A percentile compares a stretch with the other conserved stretches of the same genome.
Evolutionary conservation across 257 asterid genomes (phyloP).

Genomic region (Paraleonurus japonicus): DNA sequence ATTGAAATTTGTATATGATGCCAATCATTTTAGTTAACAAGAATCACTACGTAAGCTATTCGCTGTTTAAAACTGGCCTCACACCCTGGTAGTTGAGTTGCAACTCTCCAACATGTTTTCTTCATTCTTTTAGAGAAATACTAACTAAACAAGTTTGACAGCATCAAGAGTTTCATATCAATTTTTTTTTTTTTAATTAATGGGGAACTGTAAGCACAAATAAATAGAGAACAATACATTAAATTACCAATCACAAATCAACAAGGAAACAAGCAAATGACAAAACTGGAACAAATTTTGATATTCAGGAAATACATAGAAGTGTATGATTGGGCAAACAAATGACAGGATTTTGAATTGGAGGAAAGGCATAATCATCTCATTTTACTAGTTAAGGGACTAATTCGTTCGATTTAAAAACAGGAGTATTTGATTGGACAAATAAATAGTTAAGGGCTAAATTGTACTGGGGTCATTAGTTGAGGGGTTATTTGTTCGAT

Average conservation of each 20-base stretch:
- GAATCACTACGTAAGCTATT: neutral
- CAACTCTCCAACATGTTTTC: neutral
- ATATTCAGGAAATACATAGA: constrained; percentile 10
- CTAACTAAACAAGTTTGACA: neutral
- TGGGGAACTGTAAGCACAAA: neutral
- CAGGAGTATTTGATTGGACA: neutral
- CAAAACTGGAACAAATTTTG: neutral
- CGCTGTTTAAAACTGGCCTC: neutral
- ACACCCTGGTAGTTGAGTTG: neutral
- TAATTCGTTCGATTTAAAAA: neutral
- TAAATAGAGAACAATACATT: neutral
- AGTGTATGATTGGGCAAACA: neutral
- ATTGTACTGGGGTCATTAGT: no score
- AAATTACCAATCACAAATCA: neutral
- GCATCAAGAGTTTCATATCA: constrained; percentile 7
- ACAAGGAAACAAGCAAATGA: neutral
- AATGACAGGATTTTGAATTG: neutral
- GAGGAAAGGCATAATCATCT: neutral
- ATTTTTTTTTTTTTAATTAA: neutral
- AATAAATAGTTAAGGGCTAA: neutral
- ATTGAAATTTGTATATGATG: neutral
- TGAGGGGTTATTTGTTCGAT: no score
- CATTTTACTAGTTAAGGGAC: neutral
- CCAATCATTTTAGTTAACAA: neutral
- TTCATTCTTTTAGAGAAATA: neutral